phyloP scores from a whole-genome alignment of 306 rosid species.

The Vigna unguiculata region DNA sequence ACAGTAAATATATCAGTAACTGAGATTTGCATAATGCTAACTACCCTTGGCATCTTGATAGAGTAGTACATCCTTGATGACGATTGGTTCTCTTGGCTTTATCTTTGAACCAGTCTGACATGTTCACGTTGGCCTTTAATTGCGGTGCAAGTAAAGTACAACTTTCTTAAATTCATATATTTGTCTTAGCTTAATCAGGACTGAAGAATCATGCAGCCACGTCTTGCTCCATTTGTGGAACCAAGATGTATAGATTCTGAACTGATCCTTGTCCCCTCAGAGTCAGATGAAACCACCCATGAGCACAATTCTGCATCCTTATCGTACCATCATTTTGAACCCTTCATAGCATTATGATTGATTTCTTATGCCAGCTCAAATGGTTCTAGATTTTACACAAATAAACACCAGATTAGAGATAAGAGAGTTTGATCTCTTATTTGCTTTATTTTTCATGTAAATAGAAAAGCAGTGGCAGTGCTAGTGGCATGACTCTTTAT shows the following conservation, averaged over 20 bases:
- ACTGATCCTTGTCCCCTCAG: constrained; percentile 11
- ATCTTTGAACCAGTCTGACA: constrained; percentile 41
- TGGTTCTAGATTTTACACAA: not conserved
- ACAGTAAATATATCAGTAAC: not conserved
- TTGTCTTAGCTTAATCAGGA: constrained; percentile 41
- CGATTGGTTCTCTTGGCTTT: constrained; percentile 42
- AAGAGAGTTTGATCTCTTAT: constrained; percentile 1
- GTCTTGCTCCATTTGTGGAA: constrained; percentile 39
- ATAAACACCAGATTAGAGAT: not conserved
- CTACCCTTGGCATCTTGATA: not conserved
- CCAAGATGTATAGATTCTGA: not conserved
- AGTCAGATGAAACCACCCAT: constrained; percentile 8
- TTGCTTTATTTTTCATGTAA: constrained; percentile 1
- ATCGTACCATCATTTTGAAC: not conserved
- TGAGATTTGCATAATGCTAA: not conserved
- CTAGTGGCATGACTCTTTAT: constrained; percentile 24
- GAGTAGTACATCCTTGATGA: not conserved
- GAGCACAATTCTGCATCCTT: not conserved
- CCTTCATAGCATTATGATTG: not conserved
- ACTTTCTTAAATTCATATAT: constrained; percentile 40
- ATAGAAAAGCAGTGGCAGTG: constrained; percentile 7
- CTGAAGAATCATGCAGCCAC: constrained; percentile 44
- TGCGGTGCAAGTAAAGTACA: constrained; percentile 50
- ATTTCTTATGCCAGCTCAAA: not conserved
- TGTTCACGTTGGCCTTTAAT: constrained; percentile 45